A percentile compares a stretch with the other conserved stretches of the same genome.
Evolutionary conservation across 257 asterid species (phyloP).

Genomic region (Eustoma russellianum): DNA sequence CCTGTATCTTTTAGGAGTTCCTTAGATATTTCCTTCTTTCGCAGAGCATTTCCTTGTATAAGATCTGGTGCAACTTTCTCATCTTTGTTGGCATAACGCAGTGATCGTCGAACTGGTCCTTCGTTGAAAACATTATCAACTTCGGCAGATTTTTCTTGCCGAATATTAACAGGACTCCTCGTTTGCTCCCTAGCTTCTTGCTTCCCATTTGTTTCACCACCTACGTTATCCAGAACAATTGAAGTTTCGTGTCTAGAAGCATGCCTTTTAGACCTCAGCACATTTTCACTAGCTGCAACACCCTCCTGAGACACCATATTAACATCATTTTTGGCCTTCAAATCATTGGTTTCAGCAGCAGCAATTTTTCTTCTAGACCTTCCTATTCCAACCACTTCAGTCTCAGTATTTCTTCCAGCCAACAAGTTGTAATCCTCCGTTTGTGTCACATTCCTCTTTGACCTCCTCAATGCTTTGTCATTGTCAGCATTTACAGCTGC

Average conservation of each 20-base stretch:
- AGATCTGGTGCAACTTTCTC: conserved; percentile 10
- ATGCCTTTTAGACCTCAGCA: conserved; percentile 34
- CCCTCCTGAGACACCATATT: conserved; percentile 2
- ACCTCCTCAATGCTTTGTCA: conserved; percentile 24
- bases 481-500: conserved; percentile 9
- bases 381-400: conserved; percentile 8
- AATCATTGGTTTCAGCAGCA: conserved; percentile 12
- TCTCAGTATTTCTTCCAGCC: background rate
- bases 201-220: conserved; percentile 12
- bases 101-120: conserved; percentile 13
- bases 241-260: conserved; percentile 16
- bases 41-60: conserved; percentile 8
- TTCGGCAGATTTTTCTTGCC: conserved; percentile 15
- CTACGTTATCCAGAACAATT: conserved; percentile 8
- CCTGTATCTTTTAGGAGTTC: no score
- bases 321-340: conserved; percentile 4
- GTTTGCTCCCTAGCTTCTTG: conserved; percentile 14
- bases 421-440: background rate
- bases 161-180: conserved; percentile 1
- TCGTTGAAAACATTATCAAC: conserved; percentile 3
- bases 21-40: no score
- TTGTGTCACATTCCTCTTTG: conserved; percentile 25
- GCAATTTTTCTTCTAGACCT: conserved; percentile 12
- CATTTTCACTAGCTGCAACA: conserved; percentile 11
- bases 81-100: conserved; percentile 11